Evolutionary conservation across 495 filamentous ascomycete genomes (phyloP).

Genomic region (Penicillium canescens): DNA sequence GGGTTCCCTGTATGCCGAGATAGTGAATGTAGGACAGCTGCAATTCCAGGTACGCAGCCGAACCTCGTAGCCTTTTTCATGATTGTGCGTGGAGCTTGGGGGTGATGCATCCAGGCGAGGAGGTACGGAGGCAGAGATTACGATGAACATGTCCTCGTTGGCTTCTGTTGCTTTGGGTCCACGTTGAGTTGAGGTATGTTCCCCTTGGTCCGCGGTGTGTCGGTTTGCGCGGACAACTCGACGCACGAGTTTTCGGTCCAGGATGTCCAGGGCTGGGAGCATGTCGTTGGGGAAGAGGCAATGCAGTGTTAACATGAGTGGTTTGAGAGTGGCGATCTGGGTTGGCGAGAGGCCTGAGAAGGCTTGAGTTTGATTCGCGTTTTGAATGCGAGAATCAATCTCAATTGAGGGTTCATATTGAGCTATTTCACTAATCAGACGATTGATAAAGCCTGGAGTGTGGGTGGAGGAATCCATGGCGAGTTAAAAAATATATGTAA

Average conservation of each 20-base stretch:
- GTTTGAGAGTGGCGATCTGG: conserved; percentile 30
- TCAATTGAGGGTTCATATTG: not conserved
- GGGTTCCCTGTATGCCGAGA: conserved; percentile 59
- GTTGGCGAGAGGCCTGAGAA: conserved; percentile 20
- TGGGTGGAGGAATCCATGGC: conserved; percentile 2
- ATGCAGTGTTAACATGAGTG: conserved; percentile 53
- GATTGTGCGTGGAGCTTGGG: conserved; percentile 17
- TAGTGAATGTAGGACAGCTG: conserved; percentile 79
- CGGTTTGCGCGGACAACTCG: conserved; percentile 25
- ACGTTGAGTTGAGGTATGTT: no score
- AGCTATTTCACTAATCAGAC: conserved; percentile 27
- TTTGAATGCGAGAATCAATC: not conserved
- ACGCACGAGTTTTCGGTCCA: conserved; percentile 71
- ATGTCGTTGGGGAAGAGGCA: conserved; percentile 55
- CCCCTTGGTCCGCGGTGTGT: conserved; percentile 1
- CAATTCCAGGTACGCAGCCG: conserved; percentile 82
- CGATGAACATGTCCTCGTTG: conserved; percentile 32
- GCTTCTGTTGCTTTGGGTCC: no score
- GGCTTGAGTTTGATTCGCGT: not conserved
- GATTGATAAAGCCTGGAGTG: conserved; percentile 27
- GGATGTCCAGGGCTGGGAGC: conserved; percentile 77
- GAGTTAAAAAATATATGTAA: not conserved
- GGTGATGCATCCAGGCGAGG: conserved; percentile 28
- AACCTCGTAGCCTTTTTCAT: conserved; percentile 62
- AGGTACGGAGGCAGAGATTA: conserved; percentile 47